Evolutionary conservation across 2,329 filamentous ascomycete species (phyloP).

Genomic region (Gyromitra esculenta): DNA sequence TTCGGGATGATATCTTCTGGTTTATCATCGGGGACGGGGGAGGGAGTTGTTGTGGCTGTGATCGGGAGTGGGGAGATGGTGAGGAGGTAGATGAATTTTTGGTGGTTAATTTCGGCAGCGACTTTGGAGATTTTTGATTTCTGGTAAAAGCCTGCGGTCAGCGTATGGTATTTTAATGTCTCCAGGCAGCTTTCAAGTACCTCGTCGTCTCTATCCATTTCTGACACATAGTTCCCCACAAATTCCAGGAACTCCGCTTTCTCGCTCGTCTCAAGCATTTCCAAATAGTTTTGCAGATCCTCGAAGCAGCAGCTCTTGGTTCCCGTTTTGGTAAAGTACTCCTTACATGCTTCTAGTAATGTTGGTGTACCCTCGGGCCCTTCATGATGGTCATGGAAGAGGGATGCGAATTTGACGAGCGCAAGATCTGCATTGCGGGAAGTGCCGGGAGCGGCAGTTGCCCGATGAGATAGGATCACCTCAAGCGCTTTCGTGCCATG

Average conservation of each 20-base stretch:
- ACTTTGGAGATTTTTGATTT: slow-evolving; percentile 47
- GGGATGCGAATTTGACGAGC: slow-evolving; percentile 55
- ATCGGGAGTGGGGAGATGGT: slow-evolving; percentile 52
- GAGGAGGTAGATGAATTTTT: slow-evolving; percentile 56
- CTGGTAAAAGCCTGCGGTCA: slow-evolving; percentile 33
- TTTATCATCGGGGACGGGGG: slow-evolving; percentile 16
- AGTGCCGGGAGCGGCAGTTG: slow-evolving; percentile 37
- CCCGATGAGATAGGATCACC: slow-evolving; percentile 48
- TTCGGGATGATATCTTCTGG: slow-evolving; percentile 42
- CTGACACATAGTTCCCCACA: slow-evolving; percentile 45
- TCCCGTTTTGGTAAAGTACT: slow-evolving; percentile 56
- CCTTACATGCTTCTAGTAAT: slow-evolving; percentile 55
- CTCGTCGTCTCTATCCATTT: slow-evolving; percentile 49
- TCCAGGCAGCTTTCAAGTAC: slow-evolving; percentile 46
- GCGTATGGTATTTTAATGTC: slow-evolving; percentile 24
- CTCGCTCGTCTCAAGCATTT: slow-evolving; percentile 55
- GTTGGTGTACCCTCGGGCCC: slow-evolving; percentile 56
- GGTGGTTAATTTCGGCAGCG: slow-evolving; percentile 53
- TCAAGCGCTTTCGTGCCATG: slow-evolving; percentile 51
- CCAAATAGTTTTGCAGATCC: slow-evolving; percentile 57
- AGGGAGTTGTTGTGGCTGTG: slow-evolving; percentile 22
- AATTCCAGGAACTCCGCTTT: slow-evolving; percentile 53
- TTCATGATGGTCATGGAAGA: slow-evolving; percentile 55
- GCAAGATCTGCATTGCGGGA: slow-evolving; percentile 57
- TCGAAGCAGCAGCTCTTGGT: slow-evolving; percentile 58